Conservation (phyloP, 768 basidiomycete species). For the Clathrus columnatus region DNA sequence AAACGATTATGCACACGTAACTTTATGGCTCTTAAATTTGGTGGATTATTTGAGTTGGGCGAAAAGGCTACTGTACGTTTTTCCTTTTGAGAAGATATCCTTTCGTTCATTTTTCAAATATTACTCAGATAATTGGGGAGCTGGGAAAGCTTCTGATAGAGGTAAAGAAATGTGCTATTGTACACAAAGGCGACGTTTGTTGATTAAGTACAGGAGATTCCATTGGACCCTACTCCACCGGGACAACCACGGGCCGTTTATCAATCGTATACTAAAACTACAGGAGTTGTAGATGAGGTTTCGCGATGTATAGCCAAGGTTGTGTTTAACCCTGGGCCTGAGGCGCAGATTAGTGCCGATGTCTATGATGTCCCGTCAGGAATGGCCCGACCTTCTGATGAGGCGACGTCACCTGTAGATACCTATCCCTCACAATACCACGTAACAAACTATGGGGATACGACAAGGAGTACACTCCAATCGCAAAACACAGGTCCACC, state of each 20-base stretch:
- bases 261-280: conserved; percentile 53
- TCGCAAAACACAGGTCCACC: not conserved
- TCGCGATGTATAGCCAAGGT: conserved; percentile 22
- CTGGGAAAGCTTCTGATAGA: conserved; percentile 40
- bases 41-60: conserved; percentile 73
- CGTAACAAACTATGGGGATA: not conserved
- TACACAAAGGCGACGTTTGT: not conserved
- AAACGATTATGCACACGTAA: conserved; percentile 62
- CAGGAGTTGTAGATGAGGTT: conserved; percentile 55
- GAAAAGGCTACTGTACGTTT: conserved; percentile 58
- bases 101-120: conserved; percentile 17
- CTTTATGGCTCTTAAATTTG: conserved; percentile 81
- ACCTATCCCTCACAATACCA: not conserved
- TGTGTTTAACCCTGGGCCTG: conserved; percentile 7
- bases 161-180: conserved; percentile 12
- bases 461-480: not conserved
- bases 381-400: conserved; percentile 14
- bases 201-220: conserved; percentile 49
- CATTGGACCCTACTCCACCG: conserved; percentile 71
- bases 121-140: conserved; percentile 37
- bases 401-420: not conserved
- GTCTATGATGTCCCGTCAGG: conserved; percentile 34
- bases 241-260: conserved; percentile 72
- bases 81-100: not conserved
- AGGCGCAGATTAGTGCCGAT: not conserved